Base-by-base conservation (phyloP, 2,329 filamentous ascomycete species). In the Aureobasidium sp. region DNA sequence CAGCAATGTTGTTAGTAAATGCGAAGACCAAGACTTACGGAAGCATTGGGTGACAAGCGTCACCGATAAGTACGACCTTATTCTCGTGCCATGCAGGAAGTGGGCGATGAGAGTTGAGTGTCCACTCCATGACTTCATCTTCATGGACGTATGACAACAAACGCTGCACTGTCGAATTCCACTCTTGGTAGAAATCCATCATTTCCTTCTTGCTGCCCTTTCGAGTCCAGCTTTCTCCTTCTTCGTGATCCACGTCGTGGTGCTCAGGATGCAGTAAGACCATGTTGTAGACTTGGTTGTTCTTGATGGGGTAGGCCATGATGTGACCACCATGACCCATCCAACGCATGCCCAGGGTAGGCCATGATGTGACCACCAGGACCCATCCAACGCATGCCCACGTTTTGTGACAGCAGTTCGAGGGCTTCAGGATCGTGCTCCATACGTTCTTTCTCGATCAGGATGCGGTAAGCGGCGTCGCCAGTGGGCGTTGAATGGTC, bases 171-270 rank as follows among this genome's bases (percentile, higher is more conserved):
- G 80, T 76, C 1, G 80, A 82, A 68, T 84, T 85, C 72, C 87
- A 88, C 69, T 84, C 84, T 5, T 70, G 71, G 69, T 83, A 88
- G 34, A 85, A 81, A n/a, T 81, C 73, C 27, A 86, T 71, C 84
- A 88, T 87, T 51, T 75, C 79, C 32, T 76, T 69, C 75, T 87
- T 88, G 65, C 80, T 82, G 12, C 83, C 85, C 65, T 78, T 80
- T 8, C 84, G 87, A 0, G 84, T 87, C 78, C 87, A 88, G 0
- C 82, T 86, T 41, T 84, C 82, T 10, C 39, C 59, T 12, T 59
- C 48, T 12, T 59, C 36, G 15, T 47, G 36, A 37, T 66, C 65
- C 5, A 53, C 10, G 10, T 53, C 5, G 53, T 47, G 55, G 36
- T 27, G 29, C 29, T 63, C 44, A 12, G 63, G 65, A 37, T 66